Conservation (phyloP, 306 rosid genomes). For the Malus asiatica region DNA sequence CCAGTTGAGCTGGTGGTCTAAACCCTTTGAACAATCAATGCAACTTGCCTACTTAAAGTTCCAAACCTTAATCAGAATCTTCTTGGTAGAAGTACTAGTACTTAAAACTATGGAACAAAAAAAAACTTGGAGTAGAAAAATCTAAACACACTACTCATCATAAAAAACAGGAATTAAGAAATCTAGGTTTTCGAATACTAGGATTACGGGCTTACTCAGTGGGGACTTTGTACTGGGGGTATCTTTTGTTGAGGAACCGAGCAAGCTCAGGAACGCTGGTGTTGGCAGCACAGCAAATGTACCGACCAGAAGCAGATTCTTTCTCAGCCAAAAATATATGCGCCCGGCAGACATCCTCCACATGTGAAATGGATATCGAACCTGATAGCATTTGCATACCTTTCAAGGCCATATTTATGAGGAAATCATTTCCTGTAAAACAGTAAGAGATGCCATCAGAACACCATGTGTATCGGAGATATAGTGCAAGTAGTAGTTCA, state of each 20-base stretch:
- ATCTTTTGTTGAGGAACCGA: constrained; percentile 51
- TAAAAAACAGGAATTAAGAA: background rate
- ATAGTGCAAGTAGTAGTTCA: background rate
- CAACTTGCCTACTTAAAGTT: background rate
- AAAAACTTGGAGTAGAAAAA: too few relatives aligned
- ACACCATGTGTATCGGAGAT: background rate
- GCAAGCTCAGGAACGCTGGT: constrained; percentile 72
- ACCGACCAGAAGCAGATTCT: constrained; percentile 71
- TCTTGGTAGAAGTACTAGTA: background rate
- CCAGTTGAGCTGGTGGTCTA: background rate
- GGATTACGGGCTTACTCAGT: constrained; percentile 49
- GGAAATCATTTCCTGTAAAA: constrained; percentile 55
- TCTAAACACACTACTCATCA: background rate
- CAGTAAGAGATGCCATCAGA: background rate
- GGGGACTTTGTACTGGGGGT: constrained; percentile 50
- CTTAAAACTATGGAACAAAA: too few relatives aligned
- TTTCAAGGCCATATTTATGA: constrained; percentile 43
- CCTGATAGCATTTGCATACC: constrained; percentile 72
- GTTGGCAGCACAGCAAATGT: constrained; percentile 52
- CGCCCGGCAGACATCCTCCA: constrained; percentile 68
- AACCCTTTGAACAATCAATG: background rate
- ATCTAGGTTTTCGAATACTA: background rate
- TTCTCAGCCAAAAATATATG: constrained; percentile 72
- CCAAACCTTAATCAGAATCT: background rate
- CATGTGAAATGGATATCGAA: constrained; percentile 61